These are phyloP conservation scores for Trichosanthes cucumerina DNA, from an alignment of 306 rosid genomes.

Conservation along the genomic window DNA sequence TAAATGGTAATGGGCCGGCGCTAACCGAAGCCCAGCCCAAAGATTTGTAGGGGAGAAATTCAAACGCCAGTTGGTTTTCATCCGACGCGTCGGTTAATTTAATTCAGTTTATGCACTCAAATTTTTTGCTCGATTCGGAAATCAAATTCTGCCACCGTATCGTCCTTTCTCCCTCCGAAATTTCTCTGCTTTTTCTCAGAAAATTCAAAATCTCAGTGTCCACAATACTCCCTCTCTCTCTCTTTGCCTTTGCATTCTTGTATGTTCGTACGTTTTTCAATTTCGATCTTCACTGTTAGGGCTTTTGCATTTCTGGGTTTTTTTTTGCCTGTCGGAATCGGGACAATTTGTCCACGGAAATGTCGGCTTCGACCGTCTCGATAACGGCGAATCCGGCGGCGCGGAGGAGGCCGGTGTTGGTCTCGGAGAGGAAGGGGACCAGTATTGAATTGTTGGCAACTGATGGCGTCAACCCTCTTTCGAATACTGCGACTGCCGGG, in stretches of 20 bases:
- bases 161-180: constrained; percentile 8
- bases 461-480: constrained; percentile 34
- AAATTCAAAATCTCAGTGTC: constrained; percentile 4
- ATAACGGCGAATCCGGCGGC: constrained; percentile 73
- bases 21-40: background rate
- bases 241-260: background rate
- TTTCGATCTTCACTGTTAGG: constrained; percentile 12
- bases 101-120: background rate
- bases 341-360: constrained; percentile 4
- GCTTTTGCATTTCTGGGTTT: background rate
- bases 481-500: constrained; percentile 12
- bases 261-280: background rate
- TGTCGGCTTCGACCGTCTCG: constrained; percentile 95
- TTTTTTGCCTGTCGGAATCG: background rate
- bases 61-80: background rate
- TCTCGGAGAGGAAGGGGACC: constrained; percentile 40
- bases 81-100: constrained; percentile 5
- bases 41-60: background rate
- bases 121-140: background rate
- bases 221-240: background rate
- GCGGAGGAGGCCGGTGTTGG: constrained; percentile 66
- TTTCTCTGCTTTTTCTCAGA: background rate
- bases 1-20: background rate
- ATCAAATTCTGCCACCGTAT: background rate
- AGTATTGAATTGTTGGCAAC: constrained; percentile 46